These are phyloP conservation scores for Ilex aquifolium DNA, from an alignment of 257 asterid genomes.

Conservation along the genomic window DNA sequence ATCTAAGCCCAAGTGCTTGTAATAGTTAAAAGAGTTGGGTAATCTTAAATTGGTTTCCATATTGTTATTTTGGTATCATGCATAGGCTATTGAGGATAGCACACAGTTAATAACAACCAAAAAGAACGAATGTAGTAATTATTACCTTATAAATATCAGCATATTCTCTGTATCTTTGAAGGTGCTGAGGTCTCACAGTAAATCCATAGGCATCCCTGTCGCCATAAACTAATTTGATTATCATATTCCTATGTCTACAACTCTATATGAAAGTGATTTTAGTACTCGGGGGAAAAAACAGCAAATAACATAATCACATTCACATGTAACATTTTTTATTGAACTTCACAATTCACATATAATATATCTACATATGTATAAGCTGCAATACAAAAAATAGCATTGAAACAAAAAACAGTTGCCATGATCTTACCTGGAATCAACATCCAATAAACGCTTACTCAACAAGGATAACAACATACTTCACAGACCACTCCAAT, in stretches of 20 bases:
- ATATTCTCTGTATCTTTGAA: conserved; percentile 66
- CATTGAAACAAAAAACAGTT: background rate
- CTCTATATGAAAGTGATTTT: too few species aligned
- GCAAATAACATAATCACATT: too few species aligned
- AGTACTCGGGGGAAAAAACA: too few species aligned
- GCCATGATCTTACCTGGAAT: conserved; percentile 57
- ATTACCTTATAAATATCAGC: conserved; percentile 72
- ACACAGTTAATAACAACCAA: background rate
- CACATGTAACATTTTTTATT: too few species aligned
- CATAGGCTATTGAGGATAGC: background rate
- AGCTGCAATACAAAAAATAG: conserved; percentile 2
- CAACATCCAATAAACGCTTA: conserved; percentile 82
- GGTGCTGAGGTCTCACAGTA: conserved; percentile 94
- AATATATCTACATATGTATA: too few species aligned
- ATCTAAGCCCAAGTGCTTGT: background rate
- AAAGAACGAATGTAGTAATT: conserved; percentile 6
- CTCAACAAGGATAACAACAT: conserved; percentile 99
- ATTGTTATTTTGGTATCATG: too few species aligned
- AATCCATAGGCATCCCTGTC: conserved; percentile 97
- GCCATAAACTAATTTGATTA: conserved; percentile 7
- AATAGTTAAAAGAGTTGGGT: background rate
- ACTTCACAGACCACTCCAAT: conserved; percentile 39
- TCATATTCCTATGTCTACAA: too few species aligned
- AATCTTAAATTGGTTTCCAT: too few species aligned
- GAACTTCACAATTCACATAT: too few species aligned